These are phyloP conservation scores for Coccomyxa subellipsoidea DNA, from an alignment of 163 green algal genomes.

Conservation along the genomic window DNA sequence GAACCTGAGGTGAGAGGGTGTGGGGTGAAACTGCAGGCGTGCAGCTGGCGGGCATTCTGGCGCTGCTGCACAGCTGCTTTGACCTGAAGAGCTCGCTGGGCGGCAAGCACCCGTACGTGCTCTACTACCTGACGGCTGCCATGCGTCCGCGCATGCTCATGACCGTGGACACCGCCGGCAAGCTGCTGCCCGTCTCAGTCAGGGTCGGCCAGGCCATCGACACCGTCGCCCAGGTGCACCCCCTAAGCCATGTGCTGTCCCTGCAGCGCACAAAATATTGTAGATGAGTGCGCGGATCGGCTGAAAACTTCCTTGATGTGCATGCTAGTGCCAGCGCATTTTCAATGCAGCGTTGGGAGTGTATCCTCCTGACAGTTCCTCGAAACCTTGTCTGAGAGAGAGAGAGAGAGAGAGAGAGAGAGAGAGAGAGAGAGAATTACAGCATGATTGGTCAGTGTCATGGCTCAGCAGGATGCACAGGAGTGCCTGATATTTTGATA, in stretches of 20 bases:
- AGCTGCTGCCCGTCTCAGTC: constrained; percentile 81
- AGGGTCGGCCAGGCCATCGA: constrained; percentile 94
- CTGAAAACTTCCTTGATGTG: no score
- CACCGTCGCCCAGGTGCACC: constrained; percentile 69
- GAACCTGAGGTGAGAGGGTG: background rate
- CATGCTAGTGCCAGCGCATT: no score
- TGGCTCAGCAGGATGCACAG: no score
- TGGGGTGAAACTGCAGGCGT: constrained; percentile 69
- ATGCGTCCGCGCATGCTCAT: constrained; percentile 97
- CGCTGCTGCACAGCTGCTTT: constrained; percentile 72
- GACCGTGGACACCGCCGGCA: constrained; percentile 80
- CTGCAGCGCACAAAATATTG: no score
- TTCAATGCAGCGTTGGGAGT: no score
- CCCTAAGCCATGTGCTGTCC: background rate
- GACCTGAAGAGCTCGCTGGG: constrained; percentile 80
- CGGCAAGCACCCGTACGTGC: constrained; percentile 81
- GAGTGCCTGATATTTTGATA: no score
- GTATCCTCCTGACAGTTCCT: no score
- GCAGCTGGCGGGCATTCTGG: constrained; percentile 78
- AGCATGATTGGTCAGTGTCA: no score
- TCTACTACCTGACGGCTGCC: constrained; percentile 87
- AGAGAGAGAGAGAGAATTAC: no score
- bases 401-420: no score
- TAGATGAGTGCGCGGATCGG: no score
- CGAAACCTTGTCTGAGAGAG: no score